Conservation (phyloP, 23 red algal species). For the Gracilaria domingensis region DNA sequence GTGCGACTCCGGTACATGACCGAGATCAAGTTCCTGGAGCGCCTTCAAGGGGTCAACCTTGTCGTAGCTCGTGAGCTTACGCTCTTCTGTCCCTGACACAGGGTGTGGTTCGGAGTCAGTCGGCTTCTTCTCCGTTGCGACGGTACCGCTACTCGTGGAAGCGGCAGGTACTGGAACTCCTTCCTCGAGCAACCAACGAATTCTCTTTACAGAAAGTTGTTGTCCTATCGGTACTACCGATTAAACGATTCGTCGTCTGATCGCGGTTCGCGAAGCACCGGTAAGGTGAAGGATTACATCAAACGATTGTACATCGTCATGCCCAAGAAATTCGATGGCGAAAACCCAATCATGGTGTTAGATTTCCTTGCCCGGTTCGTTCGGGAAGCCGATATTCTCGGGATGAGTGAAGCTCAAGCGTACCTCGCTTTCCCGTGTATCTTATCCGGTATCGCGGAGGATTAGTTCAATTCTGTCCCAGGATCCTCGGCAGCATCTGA, state of each 20-base stretch:
- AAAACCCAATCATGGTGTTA: constrained; percentile 13
- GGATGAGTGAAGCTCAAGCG: constrained; percentile 27
- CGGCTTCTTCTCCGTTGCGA: too few relatives aligned
- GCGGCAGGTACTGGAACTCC: too few relatives aligned
- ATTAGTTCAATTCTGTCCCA: constrained; percentile 18
- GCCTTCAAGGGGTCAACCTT: too few relatives aligned
- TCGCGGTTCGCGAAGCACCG: background rate
- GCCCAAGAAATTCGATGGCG: background rate
- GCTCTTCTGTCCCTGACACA: too few relatives aligned
- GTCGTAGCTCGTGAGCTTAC: too few relatives aligned
- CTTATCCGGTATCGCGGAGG: background rate
- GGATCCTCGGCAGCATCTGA: constrained; percentile 1
- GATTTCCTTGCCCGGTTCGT: constrained; percentile 5
- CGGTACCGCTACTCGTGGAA: too few relatives aligned
- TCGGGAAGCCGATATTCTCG: constrained; percentile 11
- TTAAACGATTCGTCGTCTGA: background rate
- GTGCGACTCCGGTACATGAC: too few relatives aligned
- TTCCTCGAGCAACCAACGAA: constrained; percentile 24
- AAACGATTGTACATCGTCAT: background rate
- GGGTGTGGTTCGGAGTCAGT: too few relatives aligned
- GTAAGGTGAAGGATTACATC: constrained; percentile 14
- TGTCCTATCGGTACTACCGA: background rate
- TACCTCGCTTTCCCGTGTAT: constrained; percentile 1
- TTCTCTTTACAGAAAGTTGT: background rate
- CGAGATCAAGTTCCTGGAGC: too few relatives aligned